phyloP scores from a whole-genome alignment of 441 rosid genomes.

The Kokia cookei region DNA sequence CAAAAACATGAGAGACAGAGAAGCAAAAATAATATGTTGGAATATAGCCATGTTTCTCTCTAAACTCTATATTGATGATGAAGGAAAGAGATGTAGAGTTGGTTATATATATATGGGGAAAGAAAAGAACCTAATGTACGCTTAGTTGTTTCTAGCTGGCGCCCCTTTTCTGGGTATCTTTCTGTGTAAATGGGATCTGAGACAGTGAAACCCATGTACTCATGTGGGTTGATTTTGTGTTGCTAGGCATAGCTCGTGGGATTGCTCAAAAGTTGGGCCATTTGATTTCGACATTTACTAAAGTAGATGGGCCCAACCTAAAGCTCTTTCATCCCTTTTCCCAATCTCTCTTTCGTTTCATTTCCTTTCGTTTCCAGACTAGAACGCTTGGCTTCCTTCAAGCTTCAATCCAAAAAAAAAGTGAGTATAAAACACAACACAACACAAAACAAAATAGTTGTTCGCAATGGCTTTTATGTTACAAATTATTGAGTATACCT shows the following conservation, averaged over 20 bases:
- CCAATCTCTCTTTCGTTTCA: too few species aligned
- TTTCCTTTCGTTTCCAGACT: background rate
- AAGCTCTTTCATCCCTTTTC: background rate
- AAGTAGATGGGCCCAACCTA: background rate
- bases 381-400: background rate
- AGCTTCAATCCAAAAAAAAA: background rate
- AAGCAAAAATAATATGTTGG: slow-evolving; percentile 16
- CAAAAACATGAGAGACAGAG: slow-evolving; percentile 26
- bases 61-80: background rate
- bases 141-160: slow-evolving; percentile 58
- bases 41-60: slow-evolving; percentile 31
- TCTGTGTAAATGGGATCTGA: slow-evolving; percentile 15
- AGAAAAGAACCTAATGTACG: background rate
- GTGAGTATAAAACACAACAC: background rate
- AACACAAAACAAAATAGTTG: background rate
- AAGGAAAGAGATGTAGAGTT: slow-evolving; percentile 7
- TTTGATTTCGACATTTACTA: background rate
- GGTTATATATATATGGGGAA: background rate
- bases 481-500: background rate
- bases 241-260: slow-evolving; percentile 12
- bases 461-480: background rate
- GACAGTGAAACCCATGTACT: slow-evolving; percentile 11
- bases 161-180: background rate
- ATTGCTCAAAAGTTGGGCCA: background rate
- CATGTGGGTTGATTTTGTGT: slow-evolving; percentile 31